These are phyloP conservation scores for Urochloa ruziziensis DNA, from an alignment of 176 grass and related monocot genomes.

Conservation along the genomic window DNA sequence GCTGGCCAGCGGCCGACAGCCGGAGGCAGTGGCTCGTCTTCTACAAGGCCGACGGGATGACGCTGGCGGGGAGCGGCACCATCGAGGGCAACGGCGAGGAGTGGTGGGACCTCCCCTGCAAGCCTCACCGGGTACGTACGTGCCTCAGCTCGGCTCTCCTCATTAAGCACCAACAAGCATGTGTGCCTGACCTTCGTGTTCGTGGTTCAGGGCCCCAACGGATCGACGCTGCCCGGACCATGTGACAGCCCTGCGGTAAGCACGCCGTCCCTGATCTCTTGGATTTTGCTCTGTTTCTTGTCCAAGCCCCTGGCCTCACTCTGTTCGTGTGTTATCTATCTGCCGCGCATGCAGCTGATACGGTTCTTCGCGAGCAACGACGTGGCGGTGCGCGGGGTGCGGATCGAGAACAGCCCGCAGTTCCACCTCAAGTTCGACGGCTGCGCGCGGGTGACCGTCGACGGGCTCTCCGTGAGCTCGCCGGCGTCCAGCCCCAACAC, in stretches of 20 bases:
- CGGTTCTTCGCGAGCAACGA: constrained; percentile 62
- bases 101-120: constrained; percentile 87
- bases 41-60: constrained; percentile 61
- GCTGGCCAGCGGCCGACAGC: constrained; percentile 63
- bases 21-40: constrained; percentile 66
- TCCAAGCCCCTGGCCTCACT: not conserved
- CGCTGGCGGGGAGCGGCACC: constrained; percentile 56
- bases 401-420: constrained; percentile 78
- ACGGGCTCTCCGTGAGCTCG: constrained; percentile 51
- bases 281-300: not conserved
- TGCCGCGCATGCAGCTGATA: constrained; percentile 58
- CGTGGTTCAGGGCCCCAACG: constrained; percentile 64
- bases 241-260: constrained; percentile 81
- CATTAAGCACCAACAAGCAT: not conserved
- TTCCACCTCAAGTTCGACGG: constrained; percentile 84
- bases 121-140: constrained; percentile 68
- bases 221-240: constrained; percentile 68
- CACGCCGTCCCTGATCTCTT: not conserved
- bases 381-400: constrained; percentile 44
- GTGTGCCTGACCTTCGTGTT: not conserved
- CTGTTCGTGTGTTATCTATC: not conserved
- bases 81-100: constrained; percentile 82
- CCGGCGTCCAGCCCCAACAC: constrained; percentile 78
- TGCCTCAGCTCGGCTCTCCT: not conserved
- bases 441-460: constrained; percentile 57